Conservation (phyloP, 2,329 filamentous ascomycete species). For the Ploettnerulaceae sp. region DNA sequence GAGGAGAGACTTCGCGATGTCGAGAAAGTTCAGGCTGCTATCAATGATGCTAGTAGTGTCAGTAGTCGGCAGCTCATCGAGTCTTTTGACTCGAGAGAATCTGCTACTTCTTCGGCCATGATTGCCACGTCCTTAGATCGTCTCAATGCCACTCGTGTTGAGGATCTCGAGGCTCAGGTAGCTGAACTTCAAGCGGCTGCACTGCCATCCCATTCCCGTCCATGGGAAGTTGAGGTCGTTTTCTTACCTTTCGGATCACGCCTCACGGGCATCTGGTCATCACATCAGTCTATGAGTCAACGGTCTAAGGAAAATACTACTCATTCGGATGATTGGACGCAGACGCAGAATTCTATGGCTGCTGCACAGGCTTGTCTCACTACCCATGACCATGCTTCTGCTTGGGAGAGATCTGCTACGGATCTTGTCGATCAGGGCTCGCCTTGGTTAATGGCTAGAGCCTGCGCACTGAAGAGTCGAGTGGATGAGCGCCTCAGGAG, state of each 20-base stretch:
- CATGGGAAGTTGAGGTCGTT: slow-evolving; percentile 73
- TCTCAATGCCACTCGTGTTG: slow-evolving; percentile 41
- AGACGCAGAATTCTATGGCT: slow-evolving; percentile 31
- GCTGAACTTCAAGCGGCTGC: slow-evolving; percentile 27
- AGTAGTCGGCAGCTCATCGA: slow-evolving; percentile 19
- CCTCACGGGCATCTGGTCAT: slow-evolving; percentile 50
- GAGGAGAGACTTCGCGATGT: slow-evolving; percentile 59
- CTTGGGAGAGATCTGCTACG: slow-evolving; percentile 27
- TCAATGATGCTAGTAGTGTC: slow-evolving; percentile 28
- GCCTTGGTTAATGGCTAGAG: slow-evolving; percentile 54
- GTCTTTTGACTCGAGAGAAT: slow-evolving; percentile 33
- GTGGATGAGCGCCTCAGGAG: slow-evolving; percentile 70
- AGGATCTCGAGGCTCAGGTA: slow-evolving; percentile 41
- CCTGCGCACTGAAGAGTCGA: slow-evolving; percentile 57
- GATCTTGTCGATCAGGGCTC: slow-evolving; percentile 18
- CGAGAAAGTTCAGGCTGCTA: slow-evolving; percentile 49
- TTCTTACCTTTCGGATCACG: slow-evolving; percentile 63
- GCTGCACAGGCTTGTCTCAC: slow-evolving; percentile 26
- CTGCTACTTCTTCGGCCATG: slow-evolving; percentile 36
- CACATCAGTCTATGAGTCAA: slow-evolving; percentile 37
- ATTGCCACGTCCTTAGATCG: slow-evolving; percentile 34
- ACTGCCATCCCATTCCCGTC: slow-evolving; percentile 55
- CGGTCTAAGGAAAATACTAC: slow-evolving; percentile 34
- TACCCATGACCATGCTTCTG: slow-evolving; percentile 22
- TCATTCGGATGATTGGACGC: slow-evolving; percentile 44